Evolutionary conservation across 345 rosid genomes (phyloP), one percentile per base, ranked within the genome.

Genomic region (Sonneratia caseolaris): DNA sequence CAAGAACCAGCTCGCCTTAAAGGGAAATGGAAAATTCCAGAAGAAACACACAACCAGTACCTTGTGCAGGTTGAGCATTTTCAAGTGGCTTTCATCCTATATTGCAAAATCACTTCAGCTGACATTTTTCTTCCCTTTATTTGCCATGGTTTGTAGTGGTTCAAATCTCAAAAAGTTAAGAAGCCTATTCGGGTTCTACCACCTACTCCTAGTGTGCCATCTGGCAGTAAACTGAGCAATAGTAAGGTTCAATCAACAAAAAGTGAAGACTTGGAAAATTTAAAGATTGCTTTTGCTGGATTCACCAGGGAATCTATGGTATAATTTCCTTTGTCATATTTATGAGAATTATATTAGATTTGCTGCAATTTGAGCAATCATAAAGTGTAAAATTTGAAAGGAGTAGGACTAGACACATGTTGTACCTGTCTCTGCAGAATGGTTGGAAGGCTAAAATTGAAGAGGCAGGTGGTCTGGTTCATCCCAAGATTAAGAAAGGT

Each of bases 11-110:
- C 81, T 75, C 94, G 83, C 40, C 76, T 84, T 69, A 85, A 81
- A 78, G 87, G 86, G 81, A 89, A 90, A 83, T 95, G 98, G 97
- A 89, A 86, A 83, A 77, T 95, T 37, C 97, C 96, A 11, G 92
- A 84, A 74, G 91, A 77, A 75, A 83, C 89, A 5, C 76, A 82
- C 16, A 90, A 86, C 82, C 81, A 84, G 69, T 92, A 77, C 82
- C 92, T 95, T 69, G 74, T 74, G 72, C 82, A 89, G 96, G 96
- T 89, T 4, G 24, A 27, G 15, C 35, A 21, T 21, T 45, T 66
- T 47, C 55, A 2, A 3, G 7, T 49, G 47, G 15, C 43, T 7
- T 40, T 24, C 27, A 32, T 36, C 21, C 19, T 37, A 40, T 35
- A 36, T 35, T 27, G 16, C 15, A 24, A 45, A 19, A 15, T 22